Conservation (phyloP, 192 early-diverging fungal genomes). For the Linnemannia hyalina region DNA sequence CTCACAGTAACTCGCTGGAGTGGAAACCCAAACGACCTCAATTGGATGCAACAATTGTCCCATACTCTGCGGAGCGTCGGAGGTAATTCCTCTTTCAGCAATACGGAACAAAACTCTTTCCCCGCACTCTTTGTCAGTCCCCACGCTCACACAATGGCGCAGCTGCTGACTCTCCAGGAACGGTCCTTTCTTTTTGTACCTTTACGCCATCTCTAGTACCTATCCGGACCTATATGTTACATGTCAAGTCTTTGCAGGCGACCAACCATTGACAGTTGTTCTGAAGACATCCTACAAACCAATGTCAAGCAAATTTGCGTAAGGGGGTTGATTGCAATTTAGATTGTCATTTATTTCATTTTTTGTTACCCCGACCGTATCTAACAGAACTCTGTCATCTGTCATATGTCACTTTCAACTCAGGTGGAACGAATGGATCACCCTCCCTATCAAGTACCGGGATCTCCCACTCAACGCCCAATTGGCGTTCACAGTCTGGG, state of each 20-base stretch:
- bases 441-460: constrained; percentile 87
- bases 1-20: constrained; percentile 31
- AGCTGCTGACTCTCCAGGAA: neutral
- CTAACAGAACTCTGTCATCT: neutral
- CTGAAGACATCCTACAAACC: constrained; percentile 76
- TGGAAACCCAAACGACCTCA: constrained; percentile 47
- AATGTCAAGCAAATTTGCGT: constrained; percentile 74
- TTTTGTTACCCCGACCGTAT: constrained; percentile 6
- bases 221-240: constrained; percentile 73
- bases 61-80: constrained; percentile 48
- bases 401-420: neutral
- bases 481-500: constrained; percentile 85
- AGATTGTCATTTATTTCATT: neutral
- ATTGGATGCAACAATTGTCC: constrained; percentile 32
- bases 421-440: constrained; percentile 96
- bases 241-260: constrained; percentile 77
- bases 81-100: constrained; percentile 33
- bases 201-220: constrained; percentile 45
- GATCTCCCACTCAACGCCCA: constrained; percentile 84
- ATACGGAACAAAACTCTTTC: neutral
- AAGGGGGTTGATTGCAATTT: constrained; percentile 8
- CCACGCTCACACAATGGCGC: neutral
- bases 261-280: constrained; percentile 73
- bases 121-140: neutral
- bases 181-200: neutral